Percentiles rank a stretch among this genome's conserved stretches.
phyloP scores from a whole-genome alignment of 1,139 yeast genomes.

The Ashbya aceris region DNA sequence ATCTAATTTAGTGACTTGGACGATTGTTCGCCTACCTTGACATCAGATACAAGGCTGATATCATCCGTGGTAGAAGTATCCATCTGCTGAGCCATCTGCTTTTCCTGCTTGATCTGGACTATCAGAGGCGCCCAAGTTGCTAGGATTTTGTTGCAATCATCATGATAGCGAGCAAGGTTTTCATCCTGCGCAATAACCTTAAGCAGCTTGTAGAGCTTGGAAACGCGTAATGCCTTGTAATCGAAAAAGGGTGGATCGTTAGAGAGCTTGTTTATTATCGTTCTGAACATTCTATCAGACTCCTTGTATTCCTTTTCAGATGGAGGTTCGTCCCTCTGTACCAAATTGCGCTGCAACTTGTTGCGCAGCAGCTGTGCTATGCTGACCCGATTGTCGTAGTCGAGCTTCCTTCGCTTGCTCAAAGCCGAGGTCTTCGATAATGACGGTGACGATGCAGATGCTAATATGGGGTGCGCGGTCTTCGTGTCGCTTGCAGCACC shows the following conservation, averaged over 20 bases:
- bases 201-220: slow-evolving; percentile 26
- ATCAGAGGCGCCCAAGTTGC: slow-evolving; percentile 21
- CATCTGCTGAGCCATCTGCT: slow-evolving; percentile 6
- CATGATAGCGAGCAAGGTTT: slow-evolving; percentile 24
- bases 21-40: not conserved
- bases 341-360: slow-evolving; percentile 25
- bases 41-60: not conserved
- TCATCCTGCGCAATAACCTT: slow-evolving; percentile 23
- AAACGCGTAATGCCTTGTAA: slow-evolving; percentile 20
- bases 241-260: slow-evolving; percentile 26
- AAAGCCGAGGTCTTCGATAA: slow-evolving; percentile 2
- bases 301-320: slow-evolving; percentile 19
- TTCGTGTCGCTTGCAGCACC: not conserved
- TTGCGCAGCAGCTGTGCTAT: slow-evolving; percentile 25
- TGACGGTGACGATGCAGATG: slow-evolving; percentile 3
- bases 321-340: slow-evolving; percentile 27
- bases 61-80: not conserved
- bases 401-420: slow-evolving; percentile 17
- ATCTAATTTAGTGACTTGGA: too few species aligned
- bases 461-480: not conserved
- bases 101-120: slow-evolving; percentile 20
- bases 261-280: slow-evolving; percentile 20
- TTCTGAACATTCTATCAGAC: slow-evolving; percentile 22
- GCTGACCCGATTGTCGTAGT: slow-evolving; percentile 21
- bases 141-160: slow-evolving; percentile 20